phyloP scores from a whole-genome alignment of 352 stramenopile species.

The Globisporangium radiosum region DNA sequence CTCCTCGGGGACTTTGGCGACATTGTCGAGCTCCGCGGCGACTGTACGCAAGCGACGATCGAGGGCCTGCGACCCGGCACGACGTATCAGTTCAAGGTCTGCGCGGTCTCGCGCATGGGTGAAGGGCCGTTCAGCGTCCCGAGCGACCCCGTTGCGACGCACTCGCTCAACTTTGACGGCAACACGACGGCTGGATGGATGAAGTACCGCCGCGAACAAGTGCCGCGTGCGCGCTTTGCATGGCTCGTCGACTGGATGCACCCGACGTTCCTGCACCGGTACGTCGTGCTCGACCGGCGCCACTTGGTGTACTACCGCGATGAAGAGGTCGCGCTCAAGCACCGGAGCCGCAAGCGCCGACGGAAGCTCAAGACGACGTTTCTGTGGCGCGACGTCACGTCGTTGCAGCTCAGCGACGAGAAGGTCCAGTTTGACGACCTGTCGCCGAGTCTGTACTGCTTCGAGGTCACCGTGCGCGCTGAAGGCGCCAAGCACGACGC shows the following conservation, averaged over 20 bases:
- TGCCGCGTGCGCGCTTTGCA: constrained; percentile 37
- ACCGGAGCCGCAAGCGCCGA: constrained; percentile 65
- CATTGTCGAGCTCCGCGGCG: constrained; percentile 66
- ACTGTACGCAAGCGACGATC: constrained; percentile 47
- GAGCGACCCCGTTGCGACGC: constrained; percentile 64
- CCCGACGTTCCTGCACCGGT: constrained; percentile 74
- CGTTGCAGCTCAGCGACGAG: constrained; percentile 47
- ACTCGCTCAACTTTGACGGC: constrained; percentile 67
- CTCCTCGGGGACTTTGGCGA: constrained; percentile 78
- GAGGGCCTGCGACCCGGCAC: constrained; percentile 73
- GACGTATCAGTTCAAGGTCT: constrained; percentile 84
- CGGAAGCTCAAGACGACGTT: constrained; percentile 80
- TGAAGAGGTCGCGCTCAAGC: constrained; percentile 71
- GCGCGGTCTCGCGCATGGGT: constrained; percentile 77
- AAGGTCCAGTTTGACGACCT: constrained; percentile 84
- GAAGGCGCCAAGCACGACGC: constrained; percentile 38
- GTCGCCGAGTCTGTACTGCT: constrained; percentile 75
- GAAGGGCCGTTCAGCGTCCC: constrained; percentile 76
- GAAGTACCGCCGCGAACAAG: constrained; percentile 71
- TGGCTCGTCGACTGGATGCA: constrained; percentile 61
- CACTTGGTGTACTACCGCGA: constrained; percentile 79
- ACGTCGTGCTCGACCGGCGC: constrained; percentile 67
- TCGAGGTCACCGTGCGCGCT: constrained; percentile 59
- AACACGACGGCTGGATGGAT: constrained; percentile 79
- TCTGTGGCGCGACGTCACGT: constrained; percentile 58